A percentile compares a stretch with the other conserved stretches of the same genome.
Evolutionary conservation across 805 yeast genomes (phyloP).

Genomic region (Zygosaccharomyces kombuchaensis): DNA sequence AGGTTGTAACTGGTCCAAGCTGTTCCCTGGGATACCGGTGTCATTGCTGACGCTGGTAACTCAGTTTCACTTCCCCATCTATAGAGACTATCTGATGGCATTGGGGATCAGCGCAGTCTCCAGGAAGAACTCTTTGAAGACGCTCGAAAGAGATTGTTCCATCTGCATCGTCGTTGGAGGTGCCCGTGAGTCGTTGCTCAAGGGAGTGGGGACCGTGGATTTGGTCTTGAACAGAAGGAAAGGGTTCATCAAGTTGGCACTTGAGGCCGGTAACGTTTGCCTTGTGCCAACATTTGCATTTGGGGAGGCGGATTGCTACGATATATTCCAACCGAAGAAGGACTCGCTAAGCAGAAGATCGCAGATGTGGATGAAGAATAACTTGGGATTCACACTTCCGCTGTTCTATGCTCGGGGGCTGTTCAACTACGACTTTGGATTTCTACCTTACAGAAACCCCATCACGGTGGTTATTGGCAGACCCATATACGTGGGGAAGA

Average conservation of each 20-base stretch:
- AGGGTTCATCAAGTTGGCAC: constrained; percentile 85
- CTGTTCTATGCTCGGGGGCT: constrained; percentile 89
- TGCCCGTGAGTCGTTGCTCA: constrained; percentile 80
- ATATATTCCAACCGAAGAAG: constrained; percentile 43
- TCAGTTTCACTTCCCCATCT: constrained; percentile 80
- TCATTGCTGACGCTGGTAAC: constrained; percentile 76
- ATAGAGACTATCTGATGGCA: constrained; percentile 77
- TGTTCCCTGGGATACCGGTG: constrained; percentile 80
- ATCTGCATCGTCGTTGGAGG: constrained; percentile 94
- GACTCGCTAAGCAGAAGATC: constrained; percentile 47
- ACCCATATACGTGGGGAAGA: constrained; percentile 56
- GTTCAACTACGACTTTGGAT: constrained; percentile 87
- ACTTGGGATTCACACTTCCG: constrained; percentile 82
- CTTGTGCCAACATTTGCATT: constrained; percentile 87
- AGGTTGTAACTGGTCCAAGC: constrained; percentile 60
- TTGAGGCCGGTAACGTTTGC: constrained; percentile 69
- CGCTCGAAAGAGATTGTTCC: constrained; percentile 62
- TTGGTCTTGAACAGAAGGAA: constrained; percentile 72
- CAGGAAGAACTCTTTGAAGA: constrained; percentile 59
- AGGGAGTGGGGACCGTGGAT: constrained; percentile 55
- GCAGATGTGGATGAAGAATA: constrained; percentile 69
- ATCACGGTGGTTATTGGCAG: constrained; percentile 71
- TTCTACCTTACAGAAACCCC: constrained; percentile 79
- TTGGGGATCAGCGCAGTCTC: constrained; percentile 85
- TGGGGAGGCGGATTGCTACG: constrained; percentile 76